Evolutionary conservation across 805 yeast genomes (phyloP).

Genomic region (Peterozyma toletana): DNA sequence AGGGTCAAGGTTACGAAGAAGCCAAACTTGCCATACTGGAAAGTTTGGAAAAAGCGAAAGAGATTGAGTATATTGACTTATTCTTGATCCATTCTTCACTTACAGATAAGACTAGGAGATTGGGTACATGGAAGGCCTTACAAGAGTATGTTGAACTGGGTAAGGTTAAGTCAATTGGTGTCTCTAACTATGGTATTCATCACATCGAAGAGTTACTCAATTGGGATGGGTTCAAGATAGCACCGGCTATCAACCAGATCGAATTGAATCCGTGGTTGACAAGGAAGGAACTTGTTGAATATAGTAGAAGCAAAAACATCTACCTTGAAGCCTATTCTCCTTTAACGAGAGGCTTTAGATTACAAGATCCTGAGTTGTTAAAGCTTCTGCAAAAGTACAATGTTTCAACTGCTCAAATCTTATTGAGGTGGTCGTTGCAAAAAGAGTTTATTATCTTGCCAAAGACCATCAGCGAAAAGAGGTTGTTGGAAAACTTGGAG

Average conservation of each 20-base stretch:
- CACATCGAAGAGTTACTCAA: slow-evolving; percentile 48
- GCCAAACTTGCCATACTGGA: slow-evolving; percentile 34
- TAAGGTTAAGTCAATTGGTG: slow-evolving; percentile 47
- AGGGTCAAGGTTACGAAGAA: slow-evolving; percentile 25
- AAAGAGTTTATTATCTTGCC: slow-evolving; percentile 45
- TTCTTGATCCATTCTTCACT: slow-evolving; percentile 48
- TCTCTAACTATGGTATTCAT: slow-evolving; percentile 52
- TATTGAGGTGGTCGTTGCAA: slow-evolving; percentile 61
- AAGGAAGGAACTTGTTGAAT: slow-evolving; percentile 37
- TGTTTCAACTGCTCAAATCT: slow-evolving; percentile 47
- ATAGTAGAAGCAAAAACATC: slow-evolving; percentile 36
- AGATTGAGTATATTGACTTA: slow-evolving; percentile 45
- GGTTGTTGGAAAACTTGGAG: slow-evolving; percentile 35
- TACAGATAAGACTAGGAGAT: slow-evolving; percentile 31
- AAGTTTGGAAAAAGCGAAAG: slow-evolving; percentile 33
- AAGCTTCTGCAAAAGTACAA: slow-evolving; percentile 41
- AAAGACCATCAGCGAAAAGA: slow-evolving; percentile 24
- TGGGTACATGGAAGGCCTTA: slow-evolving; percentile 47
- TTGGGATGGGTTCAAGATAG: slow-evolving; percentile 34
- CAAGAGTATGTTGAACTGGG: slow-evolving; percentile 50
- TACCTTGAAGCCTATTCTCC: slow-evolving; percentile 59
- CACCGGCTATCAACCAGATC: slow-evolving; percentile 43
- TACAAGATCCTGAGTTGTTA: slow-evolving; percentile 33
- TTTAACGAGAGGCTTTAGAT: slow-evolving; percentile 44
- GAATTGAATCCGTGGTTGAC: slow-evolving; percentile 46